Evolutionary conservation across 768 basidiomycete species (phyloP).

Genomic region (Boletus sp.): DNA sequence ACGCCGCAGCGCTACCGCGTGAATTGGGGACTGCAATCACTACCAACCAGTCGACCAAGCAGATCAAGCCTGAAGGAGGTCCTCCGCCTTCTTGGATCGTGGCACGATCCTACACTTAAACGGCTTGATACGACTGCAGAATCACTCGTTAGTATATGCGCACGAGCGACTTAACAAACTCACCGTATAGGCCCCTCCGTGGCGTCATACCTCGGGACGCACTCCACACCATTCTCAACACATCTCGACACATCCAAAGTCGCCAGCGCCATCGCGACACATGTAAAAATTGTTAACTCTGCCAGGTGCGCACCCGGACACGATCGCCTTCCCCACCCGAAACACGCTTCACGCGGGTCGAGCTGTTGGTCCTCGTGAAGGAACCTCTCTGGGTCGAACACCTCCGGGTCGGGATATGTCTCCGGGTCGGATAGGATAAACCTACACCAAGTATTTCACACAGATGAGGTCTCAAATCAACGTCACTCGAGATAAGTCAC

Average conservation of each 20-base stretch:
- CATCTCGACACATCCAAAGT: conserved; percentile 8
- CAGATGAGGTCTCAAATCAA: background rate
- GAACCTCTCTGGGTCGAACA: conserved; percentile 16
- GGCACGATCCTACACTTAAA: conserved; percentile 11
- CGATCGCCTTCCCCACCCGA: conserved; percentile 15
- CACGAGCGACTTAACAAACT: background rate
- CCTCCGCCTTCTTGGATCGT: conserved; percentile 4
- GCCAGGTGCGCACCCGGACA: conserved; percentile 12
- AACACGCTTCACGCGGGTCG: conserved; percentile 11
- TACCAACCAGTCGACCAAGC: background rate
- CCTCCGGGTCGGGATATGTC: conserved; percentile 8
- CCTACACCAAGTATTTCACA: background rate
- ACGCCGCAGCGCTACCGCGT: background rate
- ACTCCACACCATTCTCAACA: background rate
- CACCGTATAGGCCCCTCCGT: conserved; percentile 3
- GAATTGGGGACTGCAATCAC: background rate
- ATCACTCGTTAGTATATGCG: background rate
- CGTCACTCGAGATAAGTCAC: background rate
- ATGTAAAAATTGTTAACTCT: conserved; percentile 2
- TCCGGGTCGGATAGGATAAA: conserved; percentile 6
- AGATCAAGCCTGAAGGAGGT: background rate
- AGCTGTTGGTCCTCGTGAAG: conserved; percentile 5
- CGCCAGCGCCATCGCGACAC: conserved; percentile 4
- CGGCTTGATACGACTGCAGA: conserved; percentile 3
- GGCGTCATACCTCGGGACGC: background rate